Evolutionary conservation across 257 asterid genomes (phyloP).

Genomic region (Ballota nigra): DNA sequence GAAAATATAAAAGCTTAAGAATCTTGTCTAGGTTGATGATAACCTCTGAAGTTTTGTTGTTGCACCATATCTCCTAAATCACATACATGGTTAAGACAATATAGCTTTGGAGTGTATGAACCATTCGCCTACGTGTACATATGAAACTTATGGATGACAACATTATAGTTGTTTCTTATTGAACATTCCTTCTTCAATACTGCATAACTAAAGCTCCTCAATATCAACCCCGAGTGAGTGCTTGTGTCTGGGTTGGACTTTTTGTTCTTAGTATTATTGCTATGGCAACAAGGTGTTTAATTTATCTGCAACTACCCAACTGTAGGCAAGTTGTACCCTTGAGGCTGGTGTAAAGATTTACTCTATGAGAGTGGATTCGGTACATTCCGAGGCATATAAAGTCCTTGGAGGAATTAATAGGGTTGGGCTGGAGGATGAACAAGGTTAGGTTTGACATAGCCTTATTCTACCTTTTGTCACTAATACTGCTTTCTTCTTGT

Average conservation of each 20-base stretch:
- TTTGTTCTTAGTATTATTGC: background rate
- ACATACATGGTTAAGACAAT: background rate
- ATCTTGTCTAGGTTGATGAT: background rate
- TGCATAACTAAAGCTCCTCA: background rate
- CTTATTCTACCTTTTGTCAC: constrained; percentile 10
- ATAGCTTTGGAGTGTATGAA: background rate
- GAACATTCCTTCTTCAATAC: background rate
- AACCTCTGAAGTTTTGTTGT: background rate
- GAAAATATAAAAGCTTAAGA: background rate
- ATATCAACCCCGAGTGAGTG: background rate
- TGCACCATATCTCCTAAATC: background rate
- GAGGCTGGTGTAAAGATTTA: constrained; percentile 99
- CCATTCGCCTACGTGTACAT: background rate
- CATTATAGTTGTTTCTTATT: background rate
- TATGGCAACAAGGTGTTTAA: background rate
- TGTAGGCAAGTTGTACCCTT: constrained; percentile 96
- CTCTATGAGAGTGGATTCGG: constrained; percentile 95
- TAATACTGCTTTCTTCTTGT: background rate
- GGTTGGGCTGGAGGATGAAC: constrained; percentile 79
- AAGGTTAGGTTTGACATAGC: constrained; percentile 46
- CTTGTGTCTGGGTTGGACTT: background rate
- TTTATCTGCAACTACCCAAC: constrained; percentile 12
- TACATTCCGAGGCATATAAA: constrained; percentile 94
- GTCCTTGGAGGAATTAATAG: constrained; percentile 97
- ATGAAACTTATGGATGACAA: background rate